Evolutionary conservation across 129 eudicot species (phyloP).

Genomic region (Sambucus nigra): DNA sequence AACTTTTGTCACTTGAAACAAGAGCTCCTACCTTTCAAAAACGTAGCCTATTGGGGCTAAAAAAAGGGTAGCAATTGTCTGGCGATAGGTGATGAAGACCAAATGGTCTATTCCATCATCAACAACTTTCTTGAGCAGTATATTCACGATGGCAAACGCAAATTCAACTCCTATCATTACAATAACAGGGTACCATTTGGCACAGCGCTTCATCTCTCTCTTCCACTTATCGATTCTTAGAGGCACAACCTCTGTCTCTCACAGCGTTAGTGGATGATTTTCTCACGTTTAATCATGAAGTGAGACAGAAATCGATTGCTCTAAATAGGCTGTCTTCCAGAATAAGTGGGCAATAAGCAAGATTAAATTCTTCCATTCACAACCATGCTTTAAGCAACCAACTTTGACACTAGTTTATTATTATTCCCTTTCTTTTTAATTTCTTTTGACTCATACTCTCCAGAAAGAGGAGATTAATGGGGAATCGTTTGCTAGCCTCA

Average conservation of each 20-base stretch:
- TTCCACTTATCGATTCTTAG: background rate
- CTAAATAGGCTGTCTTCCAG: slow-evolving; percentile 18
- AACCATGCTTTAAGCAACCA: slow-evolving; percentile 23
- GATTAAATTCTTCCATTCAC: slow-evolving; percentile 20
- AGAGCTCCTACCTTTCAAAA: slow-evolving; percentile 40
- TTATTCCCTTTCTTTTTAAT: slow-evolving; percentile 19
- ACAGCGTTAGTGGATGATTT: background rate
- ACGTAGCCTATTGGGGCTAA: slow-evolving; percentile 54
- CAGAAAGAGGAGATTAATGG: slow-evolving; percentile 9
- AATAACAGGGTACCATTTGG: slow-evolving; percentile 45
- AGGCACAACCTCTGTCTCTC: background rate
- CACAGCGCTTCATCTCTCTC: slow-evolving; percentile 17
- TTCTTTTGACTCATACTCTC: slow-evolving; percentile 19
- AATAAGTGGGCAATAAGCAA: slow-evolving; percentile 16
- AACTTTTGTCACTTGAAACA: background rate
- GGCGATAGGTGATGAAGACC: slow-evolving; percentile 61
- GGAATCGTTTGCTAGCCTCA: slow-evolving; percentile 15
- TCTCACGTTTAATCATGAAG: background rate
- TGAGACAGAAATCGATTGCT: slow-evolving; percentile 8
- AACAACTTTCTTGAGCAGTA: slow-evolving; percentile 54
- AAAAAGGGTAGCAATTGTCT: slow-evolving; percentile 38
- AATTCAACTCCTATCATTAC: slow-evolving; percentile 33
- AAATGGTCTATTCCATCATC: slow-evolving; percentile 46
- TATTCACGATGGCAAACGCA: slow-evolving; percentile 42
- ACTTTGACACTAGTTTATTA: slow-evolving; percentile 19